Conservation (phyloP, 2,329 filamentous ascomycete species). For the Aspergillus texensis region DNA sequence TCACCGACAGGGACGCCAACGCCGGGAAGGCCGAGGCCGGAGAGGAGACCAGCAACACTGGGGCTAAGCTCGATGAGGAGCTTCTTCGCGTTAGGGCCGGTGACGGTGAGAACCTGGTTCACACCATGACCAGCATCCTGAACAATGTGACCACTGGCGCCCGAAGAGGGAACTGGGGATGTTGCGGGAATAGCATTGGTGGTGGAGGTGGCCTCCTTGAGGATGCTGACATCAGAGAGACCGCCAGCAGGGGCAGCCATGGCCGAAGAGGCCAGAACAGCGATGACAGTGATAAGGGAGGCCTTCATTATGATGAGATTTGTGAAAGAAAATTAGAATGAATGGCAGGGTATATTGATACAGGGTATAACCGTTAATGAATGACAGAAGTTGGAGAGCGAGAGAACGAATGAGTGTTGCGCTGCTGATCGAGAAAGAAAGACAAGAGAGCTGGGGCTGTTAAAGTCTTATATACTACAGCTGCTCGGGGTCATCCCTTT, state of each 20-base stretch:
- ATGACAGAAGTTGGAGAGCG: slow-evolving; percentile 22
- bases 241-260: slow-evolving; percentile 24
- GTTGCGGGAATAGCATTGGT: slow-evolving; percentile 8
- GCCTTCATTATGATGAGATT: slow-evolving; percentile 29
- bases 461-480: slow-evolving; percentile 16
- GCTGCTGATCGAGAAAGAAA: slow-evolving; percentile 15
- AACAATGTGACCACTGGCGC: slow-evolving; percentile 28
- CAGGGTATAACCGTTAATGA: slow-evolving; percentile 17
- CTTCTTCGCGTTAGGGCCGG: slow-evolving; percentile 27
- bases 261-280: slow-evolving; percentile 27
- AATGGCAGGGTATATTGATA: slow-evolving; percentile 9
- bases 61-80: slow-evolving; percentile 36
- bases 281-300: slow-evolving; percentile 26
- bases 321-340: slow-evolving; percentile 12
- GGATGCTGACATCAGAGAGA: slow-evolving; percentile 13
- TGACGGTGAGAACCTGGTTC: slow-evolving; percentile 33
- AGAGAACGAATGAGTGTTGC: slow-evolving; percentile 15
- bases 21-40: slow-evolving; percentile 31
- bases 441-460: neutral
- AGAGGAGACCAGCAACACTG: slow-evolving; percentile 31
- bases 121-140: slow-evolving; percentile 32
- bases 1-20: slow-evolving; percentile 30
- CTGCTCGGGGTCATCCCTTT: slow-evolving; percentile 6
- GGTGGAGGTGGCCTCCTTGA: slow-evolving; percentile 16
- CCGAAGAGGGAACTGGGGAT: slow-evolving; percentile 13